phyloP scores from a whole-genome alignment of 345 rosid genomes.

The Microcos paniculata region DNA sequence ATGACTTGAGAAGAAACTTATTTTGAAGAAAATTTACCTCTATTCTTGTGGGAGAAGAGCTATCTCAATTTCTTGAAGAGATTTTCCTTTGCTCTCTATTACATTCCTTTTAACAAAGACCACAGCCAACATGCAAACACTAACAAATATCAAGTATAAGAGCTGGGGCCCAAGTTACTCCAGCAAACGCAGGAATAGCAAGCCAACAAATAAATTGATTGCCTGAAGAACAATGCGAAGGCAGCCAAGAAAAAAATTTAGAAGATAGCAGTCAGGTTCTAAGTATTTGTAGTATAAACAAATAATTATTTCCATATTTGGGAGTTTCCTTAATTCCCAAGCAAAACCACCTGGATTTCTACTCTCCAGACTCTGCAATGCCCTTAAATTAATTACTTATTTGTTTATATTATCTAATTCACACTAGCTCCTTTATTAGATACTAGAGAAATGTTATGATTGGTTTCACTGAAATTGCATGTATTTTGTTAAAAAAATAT shows the following conservation, averaged over 20 bases:
- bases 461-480: too few species aligned
- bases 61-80: slow-evolving; percentile 97
- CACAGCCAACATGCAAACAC: slow-evolving; percentile 82
- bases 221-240: slow-evolving; percentile 43
- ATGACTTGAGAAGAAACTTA: background rate
- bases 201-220: slow-evolving; percentile 92
- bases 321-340: slow-evolving; percentile 13
- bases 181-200: slow-evolving; percentile 82
- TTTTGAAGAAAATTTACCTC: slow-evolving; percentile 1
- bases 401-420: background rate
- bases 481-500: too few species aligned
- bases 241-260: background rate
- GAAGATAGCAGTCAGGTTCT: background rate
- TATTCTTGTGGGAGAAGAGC: slow-evolving; percentile 71
- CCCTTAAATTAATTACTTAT: background rate
- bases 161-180: slow-evolving; percentile 77
- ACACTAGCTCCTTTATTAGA: background rate
- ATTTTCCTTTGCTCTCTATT: slow-evolving; percentile 91
- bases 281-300: background rate
- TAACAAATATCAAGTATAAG: slow-evolving; percentile 70
- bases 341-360: slow-evolving; percentile 16
- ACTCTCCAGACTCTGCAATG: background rate
- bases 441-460: too few species aligned
- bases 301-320: background rate
- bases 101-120: slow-evolving; percentile 79